Conservation (phyloP, 192 early-diverging fungal species). For the Entophlyctis luteolus region DNA sequence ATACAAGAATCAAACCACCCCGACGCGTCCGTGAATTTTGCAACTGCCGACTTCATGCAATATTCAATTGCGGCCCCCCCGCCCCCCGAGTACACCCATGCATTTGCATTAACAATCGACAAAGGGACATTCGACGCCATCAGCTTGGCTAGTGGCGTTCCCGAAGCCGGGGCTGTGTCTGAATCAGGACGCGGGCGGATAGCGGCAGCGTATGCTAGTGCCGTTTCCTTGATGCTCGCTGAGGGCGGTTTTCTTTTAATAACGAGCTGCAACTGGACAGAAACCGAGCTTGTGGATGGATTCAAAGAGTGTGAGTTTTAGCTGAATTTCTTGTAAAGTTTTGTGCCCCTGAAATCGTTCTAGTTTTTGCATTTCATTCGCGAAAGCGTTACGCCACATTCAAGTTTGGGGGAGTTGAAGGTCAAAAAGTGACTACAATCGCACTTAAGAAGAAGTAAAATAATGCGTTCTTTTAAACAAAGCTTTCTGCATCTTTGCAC, state of each 20-base stretch:
- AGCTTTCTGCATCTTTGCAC: no score
- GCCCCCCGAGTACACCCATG: conserved; percentile 1
- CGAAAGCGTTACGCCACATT: conserved; percentile 81
- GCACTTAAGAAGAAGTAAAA: conserved; percentile 62
- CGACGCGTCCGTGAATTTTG: conserved; percentile 26
- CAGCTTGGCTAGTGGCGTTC: conserved; percentile 54
- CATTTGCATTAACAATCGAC: conserved; percentile 64
- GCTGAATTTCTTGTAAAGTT: neutral
- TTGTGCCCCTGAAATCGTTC: neutral
- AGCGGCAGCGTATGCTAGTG: conserved; percentile 46
- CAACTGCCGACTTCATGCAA: conserved; percentile 37
- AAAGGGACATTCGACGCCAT: conserved; percentile 96
- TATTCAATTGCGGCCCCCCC: neutral
- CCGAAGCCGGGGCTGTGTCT: conserved; percentile 22
- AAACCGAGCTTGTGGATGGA: conserved; percentile 69
- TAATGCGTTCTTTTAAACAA: no score
- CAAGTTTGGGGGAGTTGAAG: conserved; percentile 80
- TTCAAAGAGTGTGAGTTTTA: conserved; percentile 52
- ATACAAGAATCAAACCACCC: conserved; percentile 46
- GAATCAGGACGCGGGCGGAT: conserved; percentile 22
- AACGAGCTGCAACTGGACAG: conserved; percentile 93
- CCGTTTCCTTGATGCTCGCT: conserved; percentile 60
- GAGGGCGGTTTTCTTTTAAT: conserved; percentile 74
- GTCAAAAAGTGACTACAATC: conserved; percentile 83
- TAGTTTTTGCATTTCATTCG: conserved; percentile 61